Conservation (phyloP, 2,329 filamentous ascomycete species). For the Seiridium unicorne region DNA sequence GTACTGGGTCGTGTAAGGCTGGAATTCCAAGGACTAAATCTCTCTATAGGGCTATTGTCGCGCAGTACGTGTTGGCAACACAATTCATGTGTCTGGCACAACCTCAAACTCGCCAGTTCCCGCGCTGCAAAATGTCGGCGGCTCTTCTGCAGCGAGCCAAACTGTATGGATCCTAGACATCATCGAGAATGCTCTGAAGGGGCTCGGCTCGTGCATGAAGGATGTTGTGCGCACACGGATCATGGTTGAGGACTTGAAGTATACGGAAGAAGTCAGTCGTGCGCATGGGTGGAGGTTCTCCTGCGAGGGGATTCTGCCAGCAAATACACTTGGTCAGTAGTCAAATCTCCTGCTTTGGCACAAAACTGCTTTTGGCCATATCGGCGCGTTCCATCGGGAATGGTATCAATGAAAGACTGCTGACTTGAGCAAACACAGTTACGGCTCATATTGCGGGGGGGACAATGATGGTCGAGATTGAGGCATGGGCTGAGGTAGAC, state of each 20-base stretch:
- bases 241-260: conserved; percentile 19
- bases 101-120: conserved; percentile 24
- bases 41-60: conserved; percentile 24
- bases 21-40: not conserved
- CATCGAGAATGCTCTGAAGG: conserved; percentile 21
- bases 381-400: not conserved
- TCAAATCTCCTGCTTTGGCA: not conserved
- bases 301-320: conserved; percentile 19
- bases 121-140: conserved; percentile 16
- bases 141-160: conserved; percentile 21
- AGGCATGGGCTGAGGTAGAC: conserved; percentile 15
- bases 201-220: conserved; percentile 20
- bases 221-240: conserved; percentile 26
- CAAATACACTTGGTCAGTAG: conserved; percentile 14
- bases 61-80: conserved; percentile 23
- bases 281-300: conserved; percentile 26
- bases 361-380: no score
- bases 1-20: not conserved
- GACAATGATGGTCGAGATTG: conserved; percentile 19
- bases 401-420: not conserved
- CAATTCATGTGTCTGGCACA: conserved; percentile 28
- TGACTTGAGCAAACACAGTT: not conserved
- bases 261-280: conserved; percentile 23
- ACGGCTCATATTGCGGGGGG: conserved; percentile 12
- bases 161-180: conserved; percentile 26